phyloP scores from a whole-genome alignment of 208 protist genomes.

The Phytomonas sp. region DNA sequence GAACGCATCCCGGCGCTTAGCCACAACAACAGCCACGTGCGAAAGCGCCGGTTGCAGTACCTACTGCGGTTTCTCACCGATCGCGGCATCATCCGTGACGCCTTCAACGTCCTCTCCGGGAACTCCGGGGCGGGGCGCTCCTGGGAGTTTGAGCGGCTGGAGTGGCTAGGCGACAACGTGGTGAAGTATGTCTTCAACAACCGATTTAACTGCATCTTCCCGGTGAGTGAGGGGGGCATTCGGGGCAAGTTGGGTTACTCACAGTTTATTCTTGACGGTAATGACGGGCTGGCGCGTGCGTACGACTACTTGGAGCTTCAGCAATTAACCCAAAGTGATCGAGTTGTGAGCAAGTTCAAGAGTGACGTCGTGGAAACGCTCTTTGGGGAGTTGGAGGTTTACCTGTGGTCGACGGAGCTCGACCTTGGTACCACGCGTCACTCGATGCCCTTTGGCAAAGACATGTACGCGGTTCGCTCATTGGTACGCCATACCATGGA shows the following conservation, averaged over 20 bases:
- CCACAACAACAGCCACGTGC: slow-evolving; percentile 55
- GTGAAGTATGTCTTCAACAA: slow-evolving; percentile 85
- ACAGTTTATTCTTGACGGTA: slow-evolving; percentile 86
- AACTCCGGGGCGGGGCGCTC: slow-evolving; percentile 34
- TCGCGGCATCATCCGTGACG: slow-evolving; percentile 49
- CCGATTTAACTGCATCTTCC: slow-evolving; percentile 56
- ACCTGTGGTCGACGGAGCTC: slow-evolving; percentile 60
- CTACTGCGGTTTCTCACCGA: slow-evolving; percentile 76
- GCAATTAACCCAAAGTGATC: slow-evolving; percentile 48
- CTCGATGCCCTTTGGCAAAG: slow-evolving; percentile 49
- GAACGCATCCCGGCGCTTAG: slow-evolving; percentile 59
- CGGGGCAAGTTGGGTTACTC: slow-evolving; percentile 56
- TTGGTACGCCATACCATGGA: slow-evolving; percentile 77
- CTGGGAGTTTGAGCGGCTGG: slow-evolving; percentile 85
- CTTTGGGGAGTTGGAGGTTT: slow-evolving; percentile 83
- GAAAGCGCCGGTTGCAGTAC: slow-evolving; percentile 68
- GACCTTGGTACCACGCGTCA: slow-evolving; percentile 36
- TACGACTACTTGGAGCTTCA: slow-evolving; percentile 83
- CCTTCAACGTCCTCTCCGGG: slow-evolving; percentile 51
- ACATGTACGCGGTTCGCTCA: slow-evolving; percentile 55
- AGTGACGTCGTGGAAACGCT: slow-evolving; percentile 86
- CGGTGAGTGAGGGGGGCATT: slow-evolving; percentile 55
- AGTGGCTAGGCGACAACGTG: slow-evolving; percentile 82
- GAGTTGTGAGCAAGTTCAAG: slow-evolving; percentile 88
- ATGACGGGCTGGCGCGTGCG: slow-evolving; percentile 74